phyloP scores from a whole-genome alignment of 2,329 filamentous ascomycete genomes.

The Geosmithia putterillii region DNA sequence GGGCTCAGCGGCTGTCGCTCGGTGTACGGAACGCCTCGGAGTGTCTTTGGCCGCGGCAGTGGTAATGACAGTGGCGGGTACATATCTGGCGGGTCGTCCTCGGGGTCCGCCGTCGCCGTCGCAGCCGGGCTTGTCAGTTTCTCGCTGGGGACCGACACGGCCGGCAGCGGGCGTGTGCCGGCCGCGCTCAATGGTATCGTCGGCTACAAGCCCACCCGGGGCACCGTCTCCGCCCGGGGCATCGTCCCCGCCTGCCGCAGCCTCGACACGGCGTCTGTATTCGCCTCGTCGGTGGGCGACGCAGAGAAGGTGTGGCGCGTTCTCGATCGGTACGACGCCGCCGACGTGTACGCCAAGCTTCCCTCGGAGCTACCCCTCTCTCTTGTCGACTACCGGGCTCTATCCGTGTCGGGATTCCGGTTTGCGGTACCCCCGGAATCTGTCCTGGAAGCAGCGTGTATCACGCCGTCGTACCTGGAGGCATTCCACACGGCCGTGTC shows the following conservation, averaged over 20 bases:
- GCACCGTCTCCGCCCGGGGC: constrained; percentile 30
- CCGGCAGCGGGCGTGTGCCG: constrained; percentile 33
- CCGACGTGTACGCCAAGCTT: constrained; percentile 33
- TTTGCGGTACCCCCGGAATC: constrained; percentile 27
- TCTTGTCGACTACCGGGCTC: constrained; percentile 25
- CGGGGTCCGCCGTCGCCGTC: constrained; percentile 41
- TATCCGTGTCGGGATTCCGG: constrained; percentile 16
- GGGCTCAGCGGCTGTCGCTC: constrained; percentile 47
- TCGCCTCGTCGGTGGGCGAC: constrained; percentile 31
- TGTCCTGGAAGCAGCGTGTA: constrained; percentile 18
- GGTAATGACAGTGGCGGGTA: constrained; percentile 4
- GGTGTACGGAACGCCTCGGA: constrained; percentile 36
- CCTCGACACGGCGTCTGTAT: constrained; percentile 39
- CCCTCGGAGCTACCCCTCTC: too few relatives aligned
- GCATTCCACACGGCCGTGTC: neutral
- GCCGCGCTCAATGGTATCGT: constrained; percentile 40
- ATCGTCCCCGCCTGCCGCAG: constrained; percentile 39
- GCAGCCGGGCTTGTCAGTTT: constrained; percentile 40
- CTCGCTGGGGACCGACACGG: constrained; percentile 43
- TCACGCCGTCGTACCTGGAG: constrained; percentile 9
- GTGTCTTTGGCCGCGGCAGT: constrained; percentile 13
- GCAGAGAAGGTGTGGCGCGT: constrained; percentile 33
- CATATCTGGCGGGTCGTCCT: constrained; percentile 38
- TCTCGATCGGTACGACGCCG: constrained; percentile 27
- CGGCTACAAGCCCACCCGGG: constrained; percentile 36